These are phyloP conservation scores for Pichia californica DNA, from an alignment of 805 yeast species.

Conservation along the genomic window DNA sequence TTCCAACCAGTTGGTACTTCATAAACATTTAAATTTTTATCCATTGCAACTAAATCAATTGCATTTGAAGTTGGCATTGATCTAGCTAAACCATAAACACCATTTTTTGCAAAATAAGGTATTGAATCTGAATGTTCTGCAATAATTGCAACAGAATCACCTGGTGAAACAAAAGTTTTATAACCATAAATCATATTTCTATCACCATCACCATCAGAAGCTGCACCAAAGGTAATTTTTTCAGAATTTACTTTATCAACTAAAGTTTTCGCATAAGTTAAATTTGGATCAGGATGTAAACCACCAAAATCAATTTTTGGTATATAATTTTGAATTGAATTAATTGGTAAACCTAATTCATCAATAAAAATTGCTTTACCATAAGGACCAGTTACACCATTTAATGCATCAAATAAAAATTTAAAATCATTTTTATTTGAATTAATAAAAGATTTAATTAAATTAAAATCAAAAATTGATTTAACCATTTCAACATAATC, in stretches of 20 bases:
- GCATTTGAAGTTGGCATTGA: constrained; percentile 98
- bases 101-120: constrained; percentile 85
- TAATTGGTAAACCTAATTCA: constrained; percentile 69
- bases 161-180: constrained; percentile 92
- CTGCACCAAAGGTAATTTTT: constrained; percentile 89
- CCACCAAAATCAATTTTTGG: constrained; percentile 96
- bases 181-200: constrained; percentile 98
- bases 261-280: constrained; percentile 85
- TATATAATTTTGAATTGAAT: constrained; percentile 67
- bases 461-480: constrained; percentile 78
- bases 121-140: constrained; percentile 85
- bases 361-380: constrained; percentile 78
- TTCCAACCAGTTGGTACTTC: constrained; percentile 99
- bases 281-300: constrained; percentile 94
- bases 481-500: constrained; percentile 77
- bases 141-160: constrained; percentile 96
- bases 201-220: constrained; percentile 99
- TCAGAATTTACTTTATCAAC: constrained; percentile 82
- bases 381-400: constrained; percentile 97
- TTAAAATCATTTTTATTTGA: constrained; percentile 54
- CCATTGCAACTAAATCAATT: constrained; percentile 81
- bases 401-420: constrained; percentile 80
- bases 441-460: constrained; percentile 65
- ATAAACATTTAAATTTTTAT: constrained; percentile 66
- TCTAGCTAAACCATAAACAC: constrained; percentile 89